Base-by-base conservation (phyloP, 2,329 filamentous ascomycete species). In the Zymoseptoria crescenta region DNA sequence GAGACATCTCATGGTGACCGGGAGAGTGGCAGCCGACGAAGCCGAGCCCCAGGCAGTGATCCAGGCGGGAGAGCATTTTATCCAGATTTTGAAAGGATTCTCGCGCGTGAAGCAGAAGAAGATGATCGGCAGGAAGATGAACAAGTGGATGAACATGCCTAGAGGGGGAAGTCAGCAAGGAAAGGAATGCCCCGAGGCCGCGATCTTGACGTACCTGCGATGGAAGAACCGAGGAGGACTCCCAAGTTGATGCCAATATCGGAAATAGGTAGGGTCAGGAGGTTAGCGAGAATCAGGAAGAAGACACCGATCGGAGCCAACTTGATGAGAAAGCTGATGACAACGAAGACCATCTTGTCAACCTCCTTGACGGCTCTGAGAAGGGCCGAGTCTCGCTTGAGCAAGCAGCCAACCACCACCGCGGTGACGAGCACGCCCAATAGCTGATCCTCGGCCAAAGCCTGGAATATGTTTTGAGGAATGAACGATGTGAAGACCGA, bases 31-130 rank as follows among this genome's bases (percentile, higher is more conserved):
- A 10, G 80, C 80, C 1, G 77, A 80, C 1, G 79, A 81, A 0
- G 80, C 79, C 9, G 79, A 77, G 48, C 80, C 80, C 80, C 80
- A 82, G 0, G 79, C 80, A 1, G 80, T 81, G 55, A 81, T 73
- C 80, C 80, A 82, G 0, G 80, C 79, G 0, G 77, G 77, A 2
- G 78, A 78, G 60, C 74, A 76, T 59, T 74, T 77, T 59, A 79
- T 19, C 79, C 80, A 81, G 64, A 76, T 73, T 0, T 72, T 57
- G 56, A 79, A 82, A 0, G 79, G 78, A 63, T 82, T 82, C 59
- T 70, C 67, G 54, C 77, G 70, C 1, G 73, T 74, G 57, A 80
- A 70, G 20, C 49, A 50, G 55, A 75, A 75, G 70, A 73, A 80
- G 41, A 80, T 64, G 50, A 73, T 61, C 0, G 80, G 80, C 0